A percentile compares a stretch with the other conserved stretches of the same genome.
These are phyloP conservation scores for Cryptosporidium andersoni DNA, from an alignment of 169 alveolate species.

Conservation along the genomic window DNA sequence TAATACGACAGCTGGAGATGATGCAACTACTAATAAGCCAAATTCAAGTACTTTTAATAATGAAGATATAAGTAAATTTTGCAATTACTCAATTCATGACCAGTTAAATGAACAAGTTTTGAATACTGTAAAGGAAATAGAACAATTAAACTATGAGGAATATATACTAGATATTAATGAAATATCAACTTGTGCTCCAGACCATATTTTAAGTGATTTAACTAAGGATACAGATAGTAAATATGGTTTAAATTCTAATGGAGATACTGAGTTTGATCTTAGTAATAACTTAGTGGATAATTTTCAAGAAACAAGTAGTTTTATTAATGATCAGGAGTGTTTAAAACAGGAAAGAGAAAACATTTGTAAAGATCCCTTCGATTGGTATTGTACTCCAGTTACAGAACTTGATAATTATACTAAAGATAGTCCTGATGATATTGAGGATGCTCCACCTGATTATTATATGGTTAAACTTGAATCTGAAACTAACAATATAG, in stretches of 20 bases:
- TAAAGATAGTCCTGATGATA: neutral
- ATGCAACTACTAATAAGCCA: too few species aligned
- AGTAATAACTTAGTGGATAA: neutral
- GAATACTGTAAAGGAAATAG: conserved; percentile 48
- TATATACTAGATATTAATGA: conserved; percentile 1
- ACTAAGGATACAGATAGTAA: neutral
- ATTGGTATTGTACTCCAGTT: conserved; percentile 39
- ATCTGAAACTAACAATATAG: neutral
- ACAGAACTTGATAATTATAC: neutral
- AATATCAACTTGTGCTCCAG: conserved; percentile 44
- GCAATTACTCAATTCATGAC: too few species aligned
- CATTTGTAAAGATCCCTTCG: conserved; percentile 46
- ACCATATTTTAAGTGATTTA: neutral
- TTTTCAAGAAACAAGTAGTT: neutral
- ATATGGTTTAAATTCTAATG: neutral
- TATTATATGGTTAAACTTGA: neutral
- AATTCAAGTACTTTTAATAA: too few species aligned
- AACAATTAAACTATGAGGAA: conserved; percentile 11
- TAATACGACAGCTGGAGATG: neutral
- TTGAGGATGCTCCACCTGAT: neutral
- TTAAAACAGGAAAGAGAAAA: neutral
- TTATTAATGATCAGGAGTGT: neutral
- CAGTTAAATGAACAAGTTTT: too few species aligned
- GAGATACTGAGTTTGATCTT: neutral
- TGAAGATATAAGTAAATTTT: too few species aligned